Evolutionary conservation across 2,329 filamentous ascomycete genomes (phyloP), one percentile per base, ranked within the genome.

Genomic region (Scytalidium lignicola): DNA sequence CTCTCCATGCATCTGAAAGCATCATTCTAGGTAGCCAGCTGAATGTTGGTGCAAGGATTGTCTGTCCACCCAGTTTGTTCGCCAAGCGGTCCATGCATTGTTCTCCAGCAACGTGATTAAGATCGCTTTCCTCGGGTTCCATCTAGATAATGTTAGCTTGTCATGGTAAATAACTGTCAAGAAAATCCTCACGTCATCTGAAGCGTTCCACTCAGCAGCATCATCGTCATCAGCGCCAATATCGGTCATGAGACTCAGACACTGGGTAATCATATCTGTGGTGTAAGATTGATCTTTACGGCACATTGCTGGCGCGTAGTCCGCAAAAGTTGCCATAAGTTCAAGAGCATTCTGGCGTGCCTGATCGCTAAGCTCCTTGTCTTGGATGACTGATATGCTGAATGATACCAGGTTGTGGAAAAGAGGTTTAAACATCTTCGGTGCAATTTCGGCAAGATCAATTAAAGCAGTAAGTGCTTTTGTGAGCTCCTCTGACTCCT

Each of bases 11-110:
- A 60, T 88, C 86, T 1, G 93, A 97, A 47, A 85, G 89, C 84
- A 97, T 95, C 93, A 99, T 99, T 55, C 90, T 82, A 9, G 93
- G 93, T 37, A 99, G 82, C 93, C 93, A 99, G 67, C 87, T 86
- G 71, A 97, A 99, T 0, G 92, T 97, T 1, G 91, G 91, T 23
- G 88, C 88, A 18, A 99, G 75, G 50, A 99, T 87, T n/a, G 88
- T 85, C 62, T 88, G 79, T n/a, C 93, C 93, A 50, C 93, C 93
- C 29, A 99, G 85, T 70, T 96, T 96, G 75, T 97, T 99, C 48
- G 93, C 92, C 47, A 99, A 76, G 50, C 93, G 84, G 66, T 99
- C 93, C 92, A 99, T 97, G 59, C 90, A 95, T 70, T 99, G 93
- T 70, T 99, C 93, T 52, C 93, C 93, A 41, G 92, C 93, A 56